Percentiles rank a stretch among this genome's conserved stretches.
phyloP scores from a whole-genome alignment of 805 yeast species.

The Candida tibetensis region DNA sequence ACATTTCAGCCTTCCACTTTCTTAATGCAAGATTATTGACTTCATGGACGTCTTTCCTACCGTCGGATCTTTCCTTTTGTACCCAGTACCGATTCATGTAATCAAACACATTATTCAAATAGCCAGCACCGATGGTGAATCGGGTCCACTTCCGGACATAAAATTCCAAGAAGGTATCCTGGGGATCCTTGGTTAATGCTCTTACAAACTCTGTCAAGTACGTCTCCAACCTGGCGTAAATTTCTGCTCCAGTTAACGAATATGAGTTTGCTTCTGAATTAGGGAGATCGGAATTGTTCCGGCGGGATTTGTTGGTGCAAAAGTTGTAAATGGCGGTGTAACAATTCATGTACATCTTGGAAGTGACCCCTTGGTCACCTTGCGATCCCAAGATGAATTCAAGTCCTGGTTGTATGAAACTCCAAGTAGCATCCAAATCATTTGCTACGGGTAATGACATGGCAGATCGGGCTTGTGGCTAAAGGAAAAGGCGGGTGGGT shows the following conservation, averaged over 20 bases:
- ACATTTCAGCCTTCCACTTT: slow-evolving; percentile 85
- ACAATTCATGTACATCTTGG: slow-evolving; percentile 78
- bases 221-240: slow-evolving; percentile 66
- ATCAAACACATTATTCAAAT: slow-evolving; percentile 88
- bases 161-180: slow-evolving; percentile 72
- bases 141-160: slow-evolving; percentile 89
- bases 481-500: background rate
- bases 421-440: slow-evolving; percentile 71
- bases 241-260: slow-evolving; percentile 82
- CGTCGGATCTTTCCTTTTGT: slow-evolving; percentile 90
- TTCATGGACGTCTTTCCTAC: slow-evolving; percentile 84
- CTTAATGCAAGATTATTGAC: slow-evolving; percentile 84
- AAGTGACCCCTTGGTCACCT: slow-evolving; percentile 62
- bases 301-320: slow-evolving; percentile 76
- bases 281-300: slow-evolving; percentile 9
- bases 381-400: slow-evolving; percentile 66
- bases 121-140: slow-evolving; percentile 86
- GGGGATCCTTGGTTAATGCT: slow-evolving; percentile 43
- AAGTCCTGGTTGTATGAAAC: slow-evolving; percentile 72
- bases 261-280: slow-evolving; percentile 29
- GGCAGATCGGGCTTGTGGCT: background rate
- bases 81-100: slow-evolving; percentile 98
- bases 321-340: slow-evolving; percentile 92
- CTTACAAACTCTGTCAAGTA: slow-evolving; percentile 64
- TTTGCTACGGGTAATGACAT: slow-evolving; percentile 51